A percentile compares a stretch with the other conserved stretches of the same genome.
These are phyloP conservation scores for Gentiana straminea DNA, from an alignment of 257 asterid genomes.

Conservation along the genomic window DNA sequence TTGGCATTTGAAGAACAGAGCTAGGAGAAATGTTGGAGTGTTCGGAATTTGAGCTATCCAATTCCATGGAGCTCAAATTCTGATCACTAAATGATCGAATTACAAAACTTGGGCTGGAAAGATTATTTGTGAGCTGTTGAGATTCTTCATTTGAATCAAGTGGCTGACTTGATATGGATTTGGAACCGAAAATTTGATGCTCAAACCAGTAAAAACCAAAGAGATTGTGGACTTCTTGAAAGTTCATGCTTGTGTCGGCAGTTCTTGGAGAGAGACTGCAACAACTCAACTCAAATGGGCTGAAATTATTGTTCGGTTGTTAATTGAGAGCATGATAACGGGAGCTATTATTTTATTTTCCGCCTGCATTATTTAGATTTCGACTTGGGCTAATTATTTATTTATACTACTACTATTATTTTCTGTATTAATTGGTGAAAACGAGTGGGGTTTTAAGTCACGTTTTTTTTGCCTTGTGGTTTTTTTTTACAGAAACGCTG, in stretches of 20 bases:
- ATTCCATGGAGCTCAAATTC: constrained; percentile 23
- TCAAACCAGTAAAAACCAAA: constrained; percentile 17
- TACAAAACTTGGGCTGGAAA: constrained; percentile 22
- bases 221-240: constrained; percentile 4
- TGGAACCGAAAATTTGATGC: constrained; percentile 3
- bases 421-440: too few species aligned
- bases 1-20: constrained; percentile 37
- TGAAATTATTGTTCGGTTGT: too few species aligned
- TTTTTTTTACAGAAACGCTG: too few species aligned
- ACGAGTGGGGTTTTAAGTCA: too few species aligned
- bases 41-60: constrained; percentile 7
- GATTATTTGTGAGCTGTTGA: constrained; percentile 19
- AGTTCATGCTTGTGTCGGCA: constrained; percentile 10
- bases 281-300: too few species aligned
- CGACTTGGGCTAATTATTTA: too few species aligned
- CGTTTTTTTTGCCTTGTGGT: too few species aligned
- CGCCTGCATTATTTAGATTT: too few species aligned
- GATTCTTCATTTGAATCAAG: not conserved
- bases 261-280: not conserved
- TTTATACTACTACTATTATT: too few species aligned
- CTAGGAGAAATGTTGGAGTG: constrained; percentile 29
- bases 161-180: not conserved
- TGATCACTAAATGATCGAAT: constrained; percentile 47
- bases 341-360: too few species aligned
- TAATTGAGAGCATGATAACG: too few species aligned